phyloP scores from a whole-genome alignment of 78 protist species.

The Dictyostelium citrinum region DNA sequence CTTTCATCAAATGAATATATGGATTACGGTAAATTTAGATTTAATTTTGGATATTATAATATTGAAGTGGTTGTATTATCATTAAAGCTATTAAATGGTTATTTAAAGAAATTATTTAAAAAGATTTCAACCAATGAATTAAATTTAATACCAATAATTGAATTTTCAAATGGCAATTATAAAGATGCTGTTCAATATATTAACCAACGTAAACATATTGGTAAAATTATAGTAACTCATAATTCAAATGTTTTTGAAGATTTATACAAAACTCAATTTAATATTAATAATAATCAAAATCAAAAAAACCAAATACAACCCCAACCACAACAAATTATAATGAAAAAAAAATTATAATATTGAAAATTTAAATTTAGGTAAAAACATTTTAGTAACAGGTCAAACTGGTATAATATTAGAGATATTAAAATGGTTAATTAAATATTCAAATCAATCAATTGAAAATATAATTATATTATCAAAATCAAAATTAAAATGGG shows the following conservation, averaged over 20 bases:
- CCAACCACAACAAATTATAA: not conserved
- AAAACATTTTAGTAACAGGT: not conserved
- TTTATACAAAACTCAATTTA: not conserved
- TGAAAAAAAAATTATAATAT: not conserved
- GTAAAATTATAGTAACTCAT: not conserved
- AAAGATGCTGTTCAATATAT: not conserved
- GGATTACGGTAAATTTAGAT: not conserved
- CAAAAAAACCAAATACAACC: not conserved
- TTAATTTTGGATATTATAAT: not conserved
- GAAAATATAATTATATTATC: not conserved
- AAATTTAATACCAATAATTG: not conserved
- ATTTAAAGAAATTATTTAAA: not conserved
- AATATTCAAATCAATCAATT: not conserved
- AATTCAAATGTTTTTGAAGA: not conserved
- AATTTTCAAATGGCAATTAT: not conserved
- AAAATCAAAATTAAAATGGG: not conserved
- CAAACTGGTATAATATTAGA: not conserved
- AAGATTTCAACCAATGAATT: not conserved
- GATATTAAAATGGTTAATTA: not conserved
- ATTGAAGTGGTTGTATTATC: not conserved
- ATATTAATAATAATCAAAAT: no score
- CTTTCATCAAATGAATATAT: constrained; percentile 7
- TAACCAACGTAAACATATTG: not conserved
- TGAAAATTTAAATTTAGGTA: not conserved
- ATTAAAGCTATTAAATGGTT: not conserved